Percentiles rank a stretch among this genome's conserved stretches.
Evolutionary conservation across 2,329 filamentous ascomycete genomes (phyloP).

Genomic region (Xylariaceae sp.): DNA sequence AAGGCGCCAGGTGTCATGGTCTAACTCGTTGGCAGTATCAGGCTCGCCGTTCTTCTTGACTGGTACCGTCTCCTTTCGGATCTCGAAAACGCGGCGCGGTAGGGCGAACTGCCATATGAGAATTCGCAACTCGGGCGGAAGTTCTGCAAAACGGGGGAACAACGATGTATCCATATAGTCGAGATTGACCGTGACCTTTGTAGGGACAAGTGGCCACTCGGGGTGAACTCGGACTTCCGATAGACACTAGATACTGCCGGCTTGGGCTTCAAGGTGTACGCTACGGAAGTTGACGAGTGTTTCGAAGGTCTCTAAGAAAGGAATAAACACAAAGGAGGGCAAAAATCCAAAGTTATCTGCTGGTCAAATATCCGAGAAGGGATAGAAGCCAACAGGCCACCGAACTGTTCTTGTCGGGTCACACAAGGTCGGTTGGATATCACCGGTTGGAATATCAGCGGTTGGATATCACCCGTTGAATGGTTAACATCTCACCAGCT

Average conservation of each 20-base stretch:
- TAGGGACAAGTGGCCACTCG: background rate
- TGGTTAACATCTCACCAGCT: background rate
- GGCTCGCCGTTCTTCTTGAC: constrained; percentile 17
- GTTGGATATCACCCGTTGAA: background rate
- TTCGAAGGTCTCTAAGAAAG: background rate
- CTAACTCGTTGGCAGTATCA: constrained; percentile 12
- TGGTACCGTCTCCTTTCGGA: constrained; percentile 19
- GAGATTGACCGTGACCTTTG: constrained; percentile 12
- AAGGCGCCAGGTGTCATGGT: constrained; percentile 21
- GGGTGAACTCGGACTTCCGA: background rate
- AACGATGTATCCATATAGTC: constrained; percentile 9
- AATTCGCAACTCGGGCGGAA: constrained; percentile 19
- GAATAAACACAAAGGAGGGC: background rate
- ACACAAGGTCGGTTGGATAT: background rate
- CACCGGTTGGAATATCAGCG: no score
- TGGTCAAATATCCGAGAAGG: background rate
- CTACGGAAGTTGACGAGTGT: background rate
- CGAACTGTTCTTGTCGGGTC: background rate
- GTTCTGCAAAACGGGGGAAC: constrained; percentile 18
- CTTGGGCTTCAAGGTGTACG: background rate
- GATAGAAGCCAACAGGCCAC: background rate
- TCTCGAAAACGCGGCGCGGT: constrained; percentile 23
- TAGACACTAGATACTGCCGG: background rate
- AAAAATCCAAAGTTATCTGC: background rate
- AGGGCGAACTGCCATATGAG: constrained; percentile 22